Base-by-base conservation (phyloP, 1,284 basidiomycete genomes). In the Cutaneotrichosporon sp. region DNA sequence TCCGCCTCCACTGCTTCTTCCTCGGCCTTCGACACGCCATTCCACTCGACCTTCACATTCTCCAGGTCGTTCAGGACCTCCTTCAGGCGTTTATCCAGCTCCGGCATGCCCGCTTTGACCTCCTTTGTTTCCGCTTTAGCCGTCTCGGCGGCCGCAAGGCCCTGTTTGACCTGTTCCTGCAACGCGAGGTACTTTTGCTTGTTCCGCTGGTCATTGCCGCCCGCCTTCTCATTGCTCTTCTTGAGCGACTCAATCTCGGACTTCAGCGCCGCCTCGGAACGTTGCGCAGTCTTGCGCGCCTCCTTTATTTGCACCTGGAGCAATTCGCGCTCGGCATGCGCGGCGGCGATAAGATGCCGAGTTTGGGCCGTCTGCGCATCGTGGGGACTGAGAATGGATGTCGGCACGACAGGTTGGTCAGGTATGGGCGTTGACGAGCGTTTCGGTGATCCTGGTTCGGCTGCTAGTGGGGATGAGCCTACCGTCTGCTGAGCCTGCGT, bases 101-200 rank as follows among this genome's bases (percentile, higher is more conserved):
- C 63, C 2, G 53, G 64, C 55, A 71, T 53, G 12, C 64, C 63
- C 9, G 37, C 54, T 46, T 70, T 63, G 11, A 74, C 68, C 10
- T 54, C 59, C 11, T 43, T 58, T 5, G 65, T 55, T 53, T 75
- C 70, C 34, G 61, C 57, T 34, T 71, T 71, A 3, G 72, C 70
- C 4, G 61, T 45, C 39, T 73, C 69, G 0, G 72, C 67, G 0
- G 61, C 72, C 1, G 70, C 69, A 62, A 68, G 71, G 7, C 65
- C 74, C 53, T 75, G 74, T 54, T 75, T 75, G 43, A 74, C 74
- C 53, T 75, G 74, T 51, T 75, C 72, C 53, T 75, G 72, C 25
- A 74, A 49, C 5, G 74, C 74, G 25, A 75, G 54, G 29, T 69
- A 66, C 53, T 75, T 75, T 46, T 75, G 74, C 54, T 71, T 68